phyloP scores from a whole-genome alignment of 2,329 filamentous ascomycete species.

The Leptographium galeiforme region DNA sequence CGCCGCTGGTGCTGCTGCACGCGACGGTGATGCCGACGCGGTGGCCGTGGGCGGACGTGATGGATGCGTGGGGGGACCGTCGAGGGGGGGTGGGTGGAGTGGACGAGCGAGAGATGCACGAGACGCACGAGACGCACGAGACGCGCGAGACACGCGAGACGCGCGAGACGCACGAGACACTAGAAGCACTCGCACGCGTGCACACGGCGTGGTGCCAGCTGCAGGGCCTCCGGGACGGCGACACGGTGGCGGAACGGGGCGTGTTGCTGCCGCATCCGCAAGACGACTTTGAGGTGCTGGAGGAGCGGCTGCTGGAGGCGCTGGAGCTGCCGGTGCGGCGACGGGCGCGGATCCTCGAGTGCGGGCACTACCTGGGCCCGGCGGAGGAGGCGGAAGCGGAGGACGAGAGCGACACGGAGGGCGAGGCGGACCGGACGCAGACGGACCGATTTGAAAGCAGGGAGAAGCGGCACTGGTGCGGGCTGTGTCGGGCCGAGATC shows the following conservation, averaged over 20 bases:
- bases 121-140: conserved; percentile 13
- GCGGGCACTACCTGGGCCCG: conserved; percentile 61
- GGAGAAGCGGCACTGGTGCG: conserved; percentile 40
- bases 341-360: conserved; percentile 58
- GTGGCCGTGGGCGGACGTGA: conserved; percentile 47
- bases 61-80: conserved; percentile 29
- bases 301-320: conserved; percentile 63
- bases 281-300: conserved; percentile 66
- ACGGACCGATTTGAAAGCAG: conserved; percentile 14
- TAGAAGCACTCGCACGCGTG: conserved; percentile 22
- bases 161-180: conserved; percentile 18
- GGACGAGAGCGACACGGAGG: conserved; percentile 28
- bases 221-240: conserved; percentile 47
- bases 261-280: conserved; percentile 66
- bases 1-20: conserved; percentile 65
- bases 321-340: conserved; percentile 53
- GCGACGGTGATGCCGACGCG: conserved; percentile 61
- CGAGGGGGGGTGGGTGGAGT: no score
- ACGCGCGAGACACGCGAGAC: conserved; percentile 22
- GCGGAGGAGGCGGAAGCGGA: conserved; percentile 25
- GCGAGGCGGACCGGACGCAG: conserved; percentile 31
- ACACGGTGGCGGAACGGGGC: conserved; percentile 60
- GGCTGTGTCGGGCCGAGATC: conserved; percentile 41
- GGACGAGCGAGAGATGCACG: conserved; percentile 6
- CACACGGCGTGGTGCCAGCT: conserved; percentile 53